Percentiles rank a stretch among this genome's conserved stretches.
phyloP scores from a whole-genome alignment of 768 basidiomycete genomes.

The Candolleomyces eurysporus region DNA sequence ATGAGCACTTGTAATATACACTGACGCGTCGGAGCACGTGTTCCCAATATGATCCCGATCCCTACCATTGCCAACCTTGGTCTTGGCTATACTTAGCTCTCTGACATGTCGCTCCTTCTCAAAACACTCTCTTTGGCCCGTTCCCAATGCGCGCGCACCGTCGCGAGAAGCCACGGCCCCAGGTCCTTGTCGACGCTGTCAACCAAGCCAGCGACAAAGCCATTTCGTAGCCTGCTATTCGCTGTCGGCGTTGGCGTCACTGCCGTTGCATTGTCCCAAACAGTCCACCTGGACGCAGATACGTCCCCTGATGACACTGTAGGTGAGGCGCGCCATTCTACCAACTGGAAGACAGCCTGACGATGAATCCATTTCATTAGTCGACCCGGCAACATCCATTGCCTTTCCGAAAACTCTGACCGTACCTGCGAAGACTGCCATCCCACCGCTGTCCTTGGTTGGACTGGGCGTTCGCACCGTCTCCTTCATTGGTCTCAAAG shows the following conservation, averaged over 20 bases:
- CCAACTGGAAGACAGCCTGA: background rate
- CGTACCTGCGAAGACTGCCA: constrained; percentile 60
- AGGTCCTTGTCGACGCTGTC: background rate
- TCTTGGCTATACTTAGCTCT: too few relatives aligned
- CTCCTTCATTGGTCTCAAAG: constrained; percentile 83
- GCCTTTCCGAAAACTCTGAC: constrained; percentile 65
- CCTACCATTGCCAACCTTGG: background rate
- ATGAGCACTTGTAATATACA: background rate
- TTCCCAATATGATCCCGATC: background rate
- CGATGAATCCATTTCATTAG: constrained; percentile 29
- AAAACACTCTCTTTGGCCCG: background rate
- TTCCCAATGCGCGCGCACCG: background rate
- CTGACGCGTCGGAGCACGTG: constrained; percentile 4
- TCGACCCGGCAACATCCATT: constrained; percentile 73
- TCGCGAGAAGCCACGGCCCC: background rate
- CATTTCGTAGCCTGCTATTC: constrained; percentile 21
- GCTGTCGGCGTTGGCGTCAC: constrained; percentile 29
- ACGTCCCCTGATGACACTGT: constrained; percentile 10
- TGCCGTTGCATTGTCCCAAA: constrained; percentile 19
- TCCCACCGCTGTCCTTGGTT: constrained; percentile 66
- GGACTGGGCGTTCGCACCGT: constrained; percentile 88
- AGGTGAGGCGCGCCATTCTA: constrained; percentile 15
- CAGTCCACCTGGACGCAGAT: constrained; percentile 44
- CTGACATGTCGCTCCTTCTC: constrained; percentile 8
- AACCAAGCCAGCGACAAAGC: background rate